Conservation (phyloP, 2,329 filamentous ascomycete genomes). For the Xylariaceae sp. region DNA sequence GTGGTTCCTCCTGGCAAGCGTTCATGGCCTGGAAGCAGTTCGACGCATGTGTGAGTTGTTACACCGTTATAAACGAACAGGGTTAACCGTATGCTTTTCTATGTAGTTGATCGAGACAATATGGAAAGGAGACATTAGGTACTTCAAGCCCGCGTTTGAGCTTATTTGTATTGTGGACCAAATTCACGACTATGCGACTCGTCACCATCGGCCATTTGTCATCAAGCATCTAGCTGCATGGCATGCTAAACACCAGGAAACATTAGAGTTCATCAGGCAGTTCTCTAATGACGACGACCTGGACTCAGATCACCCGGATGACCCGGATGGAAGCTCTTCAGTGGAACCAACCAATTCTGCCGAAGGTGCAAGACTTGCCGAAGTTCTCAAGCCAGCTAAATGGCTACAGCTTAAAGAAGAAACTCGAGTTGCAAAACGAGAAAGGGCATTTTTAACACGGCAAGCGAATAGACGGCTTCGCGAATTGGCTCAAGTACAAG, state of each 20-base stretch:
- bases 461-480: background rate
- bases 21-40: background rate
- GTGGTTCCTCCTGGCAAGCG: background rate
- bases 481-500: background rate
- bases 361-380: background rate
- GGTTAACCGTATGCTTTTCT: background rate
- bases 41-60: background rate
- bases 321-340: too few relatives aligned
- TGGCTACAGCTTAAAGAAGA: background rate
- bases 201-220: background rate
- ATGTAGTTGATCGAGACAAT: background rate
- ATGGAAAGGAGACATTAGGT: background rate
- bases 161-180: background rate
- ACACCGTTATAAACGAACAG: background rate
- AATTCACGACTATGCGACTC: background rate
- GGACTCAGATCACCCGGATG: too few relatives aligned
- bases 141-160: background rate
- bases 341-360: background rate
- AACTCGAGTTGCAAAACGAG: background rate
- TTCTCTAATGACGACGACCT: background rate
- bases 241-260: background rate
- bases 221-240: background rate
- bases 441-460: background rate
- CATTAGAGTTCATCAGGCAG: background rate
- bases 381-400: background rate